Conservation (phyloP, 148 eudicot species). For the Cornus florida region DNA sequence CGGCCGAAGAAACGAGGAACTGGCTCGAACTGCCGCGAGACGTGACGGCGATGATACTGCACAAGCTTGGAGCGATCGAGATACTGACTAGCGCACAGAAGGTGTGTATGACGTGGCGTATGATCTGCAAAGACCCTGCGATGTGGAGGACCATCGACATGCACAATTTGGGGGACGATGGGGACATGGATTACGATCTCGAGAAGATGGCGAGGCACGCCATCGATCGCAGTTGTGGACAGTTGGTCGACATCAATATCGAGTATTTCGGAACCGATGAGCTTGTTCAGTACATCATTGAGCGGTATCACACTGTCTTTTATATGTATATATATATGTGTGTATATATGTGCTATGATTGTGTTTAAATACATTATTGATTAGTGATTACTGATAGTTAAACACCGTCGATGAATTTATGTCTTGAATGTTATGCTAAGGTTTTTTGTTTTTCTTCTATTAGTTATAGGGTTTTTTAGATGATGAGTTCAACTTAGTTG, state of each 20-base stretch:
- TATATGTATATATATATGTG: neutral
- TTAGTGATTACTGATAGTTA: neutral
- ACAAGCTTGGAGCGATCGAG: slow-evolving; percentile 35
- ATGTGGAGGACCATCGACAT: slow-evolving; percentile 54
- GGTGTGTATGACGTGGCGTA: slow-evolving; percentile 64
- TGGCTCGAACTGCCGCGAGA: slow-evolving; percentile 68
- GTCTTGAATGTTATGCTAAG: no score
- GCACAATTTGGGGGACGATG: slow-evolving; percentile 12
- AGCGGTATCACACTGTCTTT: slow-evolving; percentile 25
- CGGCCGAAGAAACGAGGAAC: slow-evolving; percentile 24
- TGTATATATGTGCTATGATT: neutral
- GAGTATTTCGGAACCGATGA: slow-evolving; percentile 32
- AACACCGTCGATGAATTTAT: no score
- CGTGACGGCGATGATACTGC: slow-evolving; percentile 42
- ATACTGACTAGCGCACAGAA: slow-evolving; percentile 46
- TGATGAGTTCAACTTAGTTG: no score
- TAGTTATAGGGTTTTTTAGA: neutral
- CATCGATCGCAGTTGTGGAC: slow-evolving; percentile 47
- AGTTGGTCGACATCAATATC: slow-evolving; percentile 31
- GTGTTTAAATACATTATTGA: no score
- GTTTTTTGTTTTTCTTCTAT: neutral
- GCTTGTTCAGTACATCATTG: slow-evolving; percentile 27
- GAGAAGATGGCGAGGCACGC: slow-evolving; percentile 33
- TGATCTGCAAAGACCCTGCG: slow-evolving; percentile 58
- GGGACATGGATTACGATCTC: slow-evolving; percentile 3